Evolutionary conservation across 768 basidiomycete genomes (phyloP).

Genomic region (Mycena floridula): DNA sequence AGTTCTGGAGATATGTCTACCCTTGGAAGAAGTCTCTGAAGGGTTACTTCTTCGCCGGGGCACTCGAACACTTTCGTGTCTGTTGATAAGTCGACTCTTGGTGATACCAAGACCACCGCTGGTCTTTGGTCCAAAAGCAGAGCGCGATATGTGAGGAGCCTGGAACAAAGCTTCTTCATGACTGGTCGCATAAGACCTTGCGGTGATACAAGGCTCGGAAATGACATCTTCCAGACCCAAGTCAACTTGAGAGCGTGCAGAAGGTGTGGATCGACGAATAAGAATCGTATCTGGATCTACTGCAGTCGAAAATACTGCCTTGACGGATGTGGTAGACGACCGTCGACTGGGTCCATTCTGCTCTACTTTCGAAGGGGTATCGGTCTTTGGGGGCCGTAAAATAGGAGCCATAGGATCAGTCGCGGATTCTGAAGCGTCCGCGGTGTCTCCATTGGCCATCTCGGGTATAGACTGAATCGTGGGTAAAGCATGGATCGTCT

Average conservation of each 20-base stretch:
- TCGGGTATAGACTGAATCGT: conserved; percentile 58
- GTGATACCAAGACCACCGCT: conserved; percentile 59
- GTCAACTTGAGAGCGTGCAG: conserved; percentile 68
- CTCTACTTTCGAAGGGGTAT: conserved; percentile 15
- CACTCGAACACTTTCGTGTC: conserved; percentile 67
- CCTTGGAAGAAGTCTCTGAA: no score
- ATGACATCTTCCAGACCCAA: conserved; percentile 76
- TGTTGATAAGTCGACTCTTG: conserved; percentile 50
- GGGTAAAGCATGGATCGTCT: conserved; percentile 34
- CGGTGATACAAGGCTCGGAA: conserved; percentile 64
- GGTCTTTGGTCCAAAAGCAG: conserved; percentile 41
- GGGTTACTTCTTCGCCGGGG: conserved; percentile 55
- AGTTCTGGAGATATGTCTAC: no score
- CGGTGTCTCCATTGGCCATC: conserved; percentile 14
- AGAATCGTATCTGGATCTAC: conserved; percentile 55
- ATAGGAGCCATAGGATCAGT: conserved; percentile 5
- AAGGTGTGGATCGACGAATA: conserved; percentile 59
- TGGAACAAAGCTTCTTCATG: conserved; percentile 63
- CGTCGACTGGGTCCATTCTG: conserved; percentile 39
- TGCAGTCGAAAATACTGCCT: conserved; percentile 48
- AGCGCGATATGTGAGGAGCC: conserved; percentile 36
- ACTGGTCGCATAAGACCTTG: conserved; percentile 57
- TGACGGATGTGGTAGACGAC: conserved; percentile 60
- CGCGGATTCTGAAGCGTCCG: background rate
- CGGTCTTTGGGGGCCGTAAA: conserved; percentile 6